phyloP scores from a whole-genome alignment of 2,329 filamentous ascomycete species.

The Dothidotthia symphoricarpi region DNA sequence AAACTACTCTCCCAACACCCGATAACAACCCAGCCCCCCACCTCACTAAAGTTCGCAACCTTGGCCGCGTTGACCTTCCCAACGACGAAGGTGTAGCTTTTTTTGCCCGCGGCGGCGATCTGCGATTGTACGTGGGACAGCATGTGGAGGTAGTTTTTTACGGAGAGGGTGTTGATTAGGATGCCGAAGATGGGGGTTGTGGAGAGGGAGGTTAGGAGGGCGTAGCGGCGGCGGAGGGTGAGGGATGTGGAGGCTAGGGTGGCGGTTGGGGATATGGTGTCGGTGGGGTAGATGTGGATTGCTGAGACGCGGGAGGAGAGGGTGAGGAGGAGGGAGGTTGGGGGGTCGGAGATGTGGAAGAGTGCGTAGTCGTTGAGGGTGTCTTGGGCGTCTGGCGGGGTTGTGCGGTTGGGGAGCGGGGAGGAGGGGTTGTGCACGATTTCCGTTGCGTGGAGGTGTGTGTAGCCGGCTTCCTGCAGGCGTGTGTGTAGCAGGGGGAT shows the following conservation, averaged over 20 bases:
- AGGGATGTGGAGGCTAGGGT: constrained; percentile 54
- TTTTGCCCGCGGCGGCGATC: constrained; percentile 82
- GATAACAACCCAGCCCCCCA: constrained; percentile 95
- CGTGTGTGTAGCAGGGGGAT: constrained; percentile 57
- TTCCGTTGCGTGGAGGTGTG: constrained; percentile 64
- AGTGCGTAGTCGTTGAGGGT: constrained; percentile 67
- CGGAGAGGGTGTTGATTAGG: constrained; percentile 89
- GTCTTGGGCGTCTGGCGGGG: constrained; percentile 53
- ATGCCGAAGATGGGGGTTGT: constrained; percentile 87
- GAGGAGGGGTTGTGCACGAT: constrained; percentile 77
- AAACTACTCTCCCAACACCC: constrained; percentile 97
- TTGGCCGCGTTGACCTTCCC: constrained; percentile 96
- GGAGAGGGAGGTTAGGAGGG: constrained; percentile 74
- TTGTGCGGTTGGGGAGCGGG: constrained; percentile 76
- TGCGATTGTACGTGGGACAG: constrained; percentile 69
- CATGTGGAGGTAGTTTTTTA: constrained; percentile 83
- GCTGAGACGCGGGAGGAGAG: constrained; percentile 77
- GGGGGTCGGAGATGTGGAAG: constrained; percentile 81
- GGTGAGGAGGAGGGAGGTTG: constrained; percentile 79
- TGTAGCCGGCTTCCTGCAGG: constrained; percentile 66
- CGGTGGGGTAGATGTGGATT: constrained; percentile 73
- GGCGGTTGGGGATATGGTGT: constrained; percentile 31
- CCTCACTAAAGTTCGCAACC: constrained; percentile 91
- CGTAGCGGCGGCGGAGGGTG: constrained; percentile 80
- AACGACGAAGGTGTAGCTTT: constrained; percentile 93